A percentile compares a stretch with the other conserved stretches of the same genome.
These are phyloP conservation scores for Boletus coccyginus DNA, from an alignment of 768 basidiomycete genomes.

Conservation along the genomic window DNA sequence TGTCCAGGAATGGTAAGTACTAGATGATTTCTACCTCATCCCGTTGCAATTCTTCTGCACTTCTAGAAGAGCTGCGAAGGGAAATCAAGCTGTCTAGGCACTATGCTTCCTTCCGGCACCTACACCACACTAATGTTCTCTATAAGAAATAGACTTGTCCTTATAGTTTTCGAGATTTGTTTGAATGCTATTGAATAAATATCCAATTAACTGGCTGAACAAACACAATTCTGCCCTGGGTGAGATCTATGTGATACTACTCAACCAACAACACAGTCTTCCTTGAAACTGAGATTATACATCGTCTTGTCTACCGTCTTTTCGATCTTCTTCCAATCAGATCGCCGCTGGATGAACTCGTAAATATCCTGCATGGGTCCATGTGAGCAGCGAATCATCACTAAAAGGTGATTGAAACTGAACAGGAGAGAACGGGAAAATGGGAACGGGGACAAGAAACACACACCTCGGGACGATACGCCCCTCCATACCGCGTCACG, in stretches of 20 bases:
- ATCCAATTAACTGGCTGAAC: no score
- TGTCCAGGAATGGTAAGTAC: no score
- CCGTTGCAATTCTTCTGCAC: no score
- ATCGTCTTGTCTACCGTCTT: conserved; percentile 93
- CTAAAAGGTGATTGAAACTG: background rate
- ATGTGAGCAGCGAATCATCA: background rate
- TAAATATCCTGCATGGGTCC: conserved; percentile 69
- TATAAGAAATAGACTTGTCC: no score
- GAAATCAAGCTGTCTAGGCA: no score
- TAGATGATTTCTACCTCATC: no score
- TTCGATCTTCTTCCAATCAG: conserved; percentile 99
- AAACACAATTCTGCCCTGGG: no score
- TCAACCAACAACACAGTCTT: conserved; percentile 69
- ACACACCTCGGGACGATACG: conserved; percentile 86
- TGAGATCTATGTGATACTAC: background rate
- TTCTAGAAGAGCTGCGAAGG: no score
- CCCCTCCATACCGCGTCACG: conserved; percentile 92
- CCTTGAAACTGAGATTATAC: conserved; percentile 91
- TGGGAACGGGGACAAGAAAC: background rate
- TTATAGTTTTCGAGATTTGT: no score
- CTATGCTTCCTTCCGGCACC: no score
- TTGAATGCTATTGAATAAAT: no score
- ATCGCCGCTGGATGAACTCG: conserved; percentile 91
- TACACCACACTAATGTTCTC: no score
- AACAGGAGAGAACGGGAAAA: background rate